Evolutionary conservation across 2,329 filamentous ascomycete genomes (phyloP).

Genomic region (Aurifilum marmelostoma): DNA sequence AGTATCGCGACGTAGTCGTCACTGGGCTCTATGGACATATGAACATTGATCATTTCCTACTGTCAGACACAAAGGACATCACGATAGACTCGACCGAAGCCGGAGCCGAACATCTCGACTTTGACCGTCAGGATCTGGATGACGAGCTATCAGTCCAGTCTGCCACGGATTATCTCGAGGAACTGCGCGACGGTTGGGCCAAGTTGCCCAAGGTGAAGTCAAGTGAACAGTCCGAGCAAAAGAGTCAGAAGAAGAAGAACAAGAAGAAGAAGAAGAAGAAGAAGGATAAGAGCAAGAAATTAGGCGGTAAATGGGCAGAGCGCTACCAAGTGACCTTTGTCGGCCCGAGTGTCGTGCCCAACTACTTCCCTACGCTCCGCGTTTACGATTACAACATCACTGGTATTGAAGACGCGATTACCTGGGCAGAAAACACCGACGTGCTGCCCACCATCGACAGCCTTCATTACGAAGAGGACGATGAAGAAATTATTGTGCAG

Average conservation of each 20-base stretch:
- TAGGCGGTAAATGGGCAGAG: constrained; percentile 80
- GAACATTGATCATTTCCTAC: constrained; percentile 97
- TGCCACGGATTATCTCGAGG: constrained; percentile 78
- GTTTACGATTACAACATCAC: constrained; percentile 93
- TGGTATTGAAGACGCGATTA: constrained; percentile 63
- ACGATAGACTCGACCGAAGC: constrained; percentile 54
- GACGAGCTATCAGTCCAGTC: constrained; percentile 65
- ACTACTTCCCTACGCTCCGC: constrained; percentile 87
- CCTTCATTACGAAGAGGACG: constrained; percentile 16
- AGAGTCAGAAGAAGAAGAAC: constrained; percentile 40
- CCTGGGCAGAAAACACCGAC: constrained; percentile 48
- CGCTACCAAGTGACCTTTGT: constrained; percentile 82
- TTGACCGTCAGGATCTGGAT: constrained; percentile 44
- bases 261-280: constrained; percentile 44
- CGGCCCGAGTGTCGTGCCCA: constrained; percentile 86
- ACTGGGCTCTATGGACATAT: constrained; percentile 87
- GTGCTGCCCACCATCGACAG: constrained; percentile 20
- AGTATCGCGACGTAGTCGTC: constrained; percentile 88
- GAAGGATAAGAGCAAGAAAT: constrained; percentile 51
- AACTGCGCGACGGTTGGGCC: constrained; percentile 78
- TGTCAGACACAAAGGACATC: constrained; percentile 83
- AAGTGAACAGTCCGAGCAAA: constrained; percentile 32
- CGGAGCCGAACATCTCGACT: constrained; percentile 23
- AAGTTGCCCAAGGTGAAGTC: constrained; percentile 63
- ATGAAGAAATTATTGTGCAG: background rate